A percentile compares a stretch with the other conserved stretches of the same genome.
These are phyloP conservation scores for Monilinia fructigena DNA, from an alignment of 2,329 filamentous ascomycete species.

Conservation along the genomic window DNA sequence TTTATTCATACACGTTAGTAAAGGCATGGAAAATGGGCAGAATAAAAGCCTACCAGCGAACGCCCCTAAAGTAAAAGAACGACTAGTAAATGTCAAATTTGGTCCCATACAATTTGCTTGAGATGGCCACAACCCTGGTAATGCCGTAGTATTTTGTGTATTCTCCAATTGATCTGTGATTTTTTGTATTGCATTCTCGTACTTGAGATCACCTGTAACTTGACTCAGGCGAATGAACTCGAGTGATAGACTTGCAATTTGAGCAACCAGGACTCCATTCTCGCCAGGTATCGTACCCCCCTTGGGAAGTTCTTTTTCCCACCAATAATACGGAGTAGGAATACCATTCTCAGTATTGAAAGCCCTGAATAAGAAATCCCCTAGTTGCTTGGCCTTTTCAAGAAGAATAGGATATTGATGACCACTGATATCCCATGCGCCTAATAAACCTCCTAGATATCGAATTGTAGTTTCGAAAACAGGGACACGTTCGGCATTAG, in stretches of 20 bases:
- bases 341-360: conserved; percentile 75
- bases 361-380: conserved; percentile 68
- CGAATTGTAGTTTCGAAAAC: conserved; percentile 33
- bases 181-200: conserved; percentile 58
- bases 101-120: conserved; percentile 51
- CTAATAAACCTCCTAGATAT: conserved; percentile 31
- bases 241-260: conserved; percentile 58
- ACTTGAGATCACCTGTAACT: conserved; percentile 57
- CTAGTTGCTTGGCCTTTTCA: conserved; percentile 63
- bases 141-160: conserved; percentile 50
- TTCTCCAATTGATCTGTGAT: conserved; percentile 54
- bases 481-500: conserved; percentile 25
- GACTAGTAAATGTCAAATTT: conserved; percentile 43
- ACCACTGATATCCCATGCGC: conserved; percentile 55
- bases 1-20: conserved; percentile 55
- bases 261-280: conserved; percentile 50
- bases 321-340: conserved; percentile 55
- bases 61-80: conserved; percentile 55
- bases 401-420: conserved; percentile 60
- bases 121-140: conserved; percentile 62
- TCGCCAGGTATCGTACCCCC: conserved; percentile 11
- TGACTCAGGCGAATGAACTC: conserved; percentile 63
- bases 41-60: conserved; percentile 54
- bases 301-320: neutral
- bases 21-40: conserved; percentile 54